Conservation (phyloP, 768 basidiomycete genomes). For the Asterophora parasitica region DNA sequence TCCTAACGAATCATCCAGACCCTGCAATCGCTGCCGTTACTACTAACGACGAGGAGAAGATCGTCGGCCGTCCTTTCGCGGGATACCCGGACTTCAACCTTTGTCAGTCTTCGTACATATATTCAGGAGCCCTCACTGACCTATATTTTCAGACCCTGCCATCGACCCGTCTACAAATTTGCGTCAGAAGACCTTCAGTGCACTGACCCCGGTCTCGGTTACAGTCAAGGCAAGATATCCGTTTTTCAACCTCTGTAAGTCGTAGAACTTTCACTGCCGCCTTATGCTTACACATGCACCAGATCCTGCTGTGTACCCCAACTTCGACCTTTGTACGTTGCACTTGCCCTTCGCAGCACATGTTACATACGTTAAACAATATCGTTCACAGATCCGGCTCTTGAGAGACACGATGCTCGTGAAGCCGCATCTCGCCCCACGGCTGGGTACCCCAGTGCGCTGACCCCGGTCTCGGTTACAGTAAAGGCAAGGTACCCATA, state of each 20-base stretch:
- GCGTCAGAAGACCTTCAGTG: neutral
- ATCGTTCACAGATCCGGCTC: slow-evolving; percentile 1
- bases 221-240: slow-evolving; percentile 2
- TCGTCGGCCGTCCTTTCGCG: neutral
- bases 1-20: neutral
- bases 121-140: neutral
- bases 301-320: slow-evolving; percentile 33
- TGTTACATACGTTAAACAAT: neutral
- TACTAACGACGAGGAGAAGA: neutral
- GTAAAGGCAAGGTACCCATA: slow-evolving; percentile 3
- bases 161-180: too few relatives aligned
- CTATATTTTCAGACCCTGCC: slow-evolving; percentile 2
- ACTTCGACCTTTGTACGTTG: slow-evolving; percentile 23
- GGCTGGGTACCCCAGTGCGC: slow-evolving; percentile 3
- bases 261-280: neutral
- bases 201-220: neutral
- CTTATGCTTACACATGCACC: neutral
- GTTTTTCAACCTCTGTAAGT: slow-evolving; percentile 8
- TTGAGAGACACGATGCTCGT: neutral
- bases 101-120: slow-evolving; percentile 23
- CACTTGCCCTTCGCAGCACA: neutral
- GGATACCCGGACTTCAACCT: slow-evolving; percentile 24
- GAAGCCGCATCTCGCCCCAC: neutral
- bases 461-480: neutral
- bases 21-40: neutral